A percentile compares a stretch with the other conserved stretches of the same genome.
Evolutionary conservation across 2,329 filamentous ascomycete species (phyloP).

Genomic region (Penicillium crustosum): DNA sequence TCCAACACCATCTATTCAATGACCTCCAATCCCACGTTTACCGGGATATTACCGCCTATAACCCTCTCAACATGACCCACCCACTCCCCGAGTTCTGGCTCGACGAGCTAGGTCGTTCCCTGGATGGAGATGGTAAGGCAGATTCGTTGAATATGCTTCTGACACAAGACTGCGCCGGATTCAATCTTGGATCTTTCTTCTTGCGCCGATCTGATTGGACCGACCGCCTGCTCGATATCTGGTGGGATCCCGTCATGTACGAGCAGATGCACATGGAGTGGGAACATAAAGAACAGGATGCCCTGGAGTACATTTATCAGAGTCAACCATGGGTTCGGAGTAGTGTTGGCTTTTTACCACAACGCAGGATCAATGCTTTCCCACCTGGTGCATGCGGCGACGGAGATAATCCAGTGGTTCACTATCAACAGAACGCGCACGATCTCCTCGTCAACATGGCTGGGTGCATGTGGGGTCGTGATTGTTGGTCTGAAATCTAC

Average conservation of each 20-base stretch:
- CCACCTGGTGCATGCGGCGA: slow-evolving; percentile 79
- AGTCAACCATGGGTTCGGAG: slow-evolving; percentile 91
- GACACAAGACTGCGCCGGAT: slow-evolving; percentile 90
- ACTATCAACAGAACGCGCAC: slow-evolving; percentile 80
- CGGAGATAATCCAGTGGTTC: slow-evolving; percentile 64
- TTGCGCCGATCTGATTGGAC: slow-evolving; percentile 82
- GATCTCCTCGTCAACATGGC: slow-evolving; percentile 99
- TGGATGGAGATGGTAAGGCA: slow-evolving; percentile 71
- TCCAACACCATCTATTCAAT: slow-evolving; percentile 89
- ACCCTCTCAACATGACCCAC: slow-evolving; percentile 90
- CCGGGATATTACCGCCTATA: slow-evolving; percentile 94
- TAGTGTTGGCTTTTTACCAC: slow-evolving; percentile 83
- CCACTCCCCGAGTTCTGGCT: slow-evolving; percentile 73
- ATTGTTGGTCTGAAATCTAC: slow-evolving; percentile 99
- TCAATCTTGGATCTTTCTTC: slow-evolving; percentile 97
- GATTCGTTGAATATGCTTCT: slow-evolving; percentile 84
- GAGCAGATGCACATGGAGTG: slow-evolving; percentile 99
- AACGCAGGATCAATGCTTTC: slow-evolving; percentile 93
- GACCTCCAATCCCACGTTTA: slow-evolving; percentile 72
- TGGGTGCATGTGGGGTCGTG: slow-evolving; percentile 91
- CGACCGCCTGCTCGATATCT: slow-evolving; percentile 86
- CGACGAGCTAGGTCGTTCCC: slow-evolving; percentile 69
- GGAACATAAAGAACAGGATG: slow-evolving; percentile 98
- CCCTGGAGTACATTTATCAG: slow-evolving; percentile 85
- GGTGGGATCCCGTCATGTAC: slow-evolving; percentile 98